These are phyloP conservation scores for Crithidia brevicula DNA, from an alignment of 208 protist genomes.

Conservation along the genomic window DNA sequence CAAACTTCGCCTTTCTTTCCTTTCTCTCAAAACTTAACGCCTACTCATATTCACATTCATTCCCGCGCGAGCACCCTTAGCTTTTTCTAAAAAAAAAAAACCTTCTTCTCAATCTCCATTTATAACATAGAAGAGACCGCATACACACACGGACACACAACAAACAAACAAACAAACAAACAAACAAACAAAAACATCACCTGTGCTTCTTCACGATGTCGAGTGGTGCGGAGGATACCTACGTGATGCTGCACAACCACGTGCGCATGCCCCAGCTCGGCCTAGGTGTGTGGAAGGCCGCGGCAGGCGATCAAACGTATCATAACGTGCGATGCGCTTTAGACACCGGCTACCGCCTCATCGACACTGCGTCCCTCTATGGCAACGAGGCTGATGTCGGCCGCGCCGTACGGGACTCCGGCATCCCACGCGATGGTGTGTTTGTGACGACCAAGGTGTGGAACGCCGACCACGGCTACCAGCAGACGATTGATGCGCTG, in stretches of 20 bases:
- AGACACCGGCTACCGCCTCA: slow-evolving; percentile 82
- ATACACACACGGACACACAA: too few relatives aligned
- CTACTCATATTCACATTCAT: too few relatives aligned
- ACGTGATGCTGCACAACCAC: slow-evolving; percentile 47
- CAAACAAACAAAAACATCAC: too few relatives aligned
- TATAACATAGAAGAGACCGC: too few relatives aligned
- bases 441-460: slow-evolving; percentile 93
- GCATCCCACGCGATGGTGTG: slow-evolving; percentile 83
- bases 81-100: too few relatives aligned
- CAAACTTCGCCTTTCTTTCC: too few relatives aligned
- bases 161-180: too few relatives aligned
- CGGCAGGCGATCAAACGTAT: slow-evolving; percentile 42
- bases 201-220: neutral
- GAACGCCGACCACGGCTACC: slow-evolving; percentile 67
- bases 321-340: slow-evolving; percentile 55
- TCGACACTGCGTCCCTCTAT: slow-evolving; percentile 88
- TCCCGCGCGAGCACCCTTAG: too few relatives aligned
- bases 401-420: slow-evolving; percentile 51
- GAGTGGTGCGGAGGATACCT: neutral
- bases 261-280: slow-evolving; percentile 75
- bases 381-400: slow-evolving; percentile 80
- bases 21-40: too few relatives aligned
- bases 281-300: slow-evolving; percentile 62
- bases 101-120: too few relatives aligned
- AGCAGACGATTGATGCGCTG: slow-evolving; percentile 67